These are phyloP conservation scores for Termitomyces sp. DNA, from an alignment of 768 basidiomycete species.

Conservation along the genomic window DNA sequence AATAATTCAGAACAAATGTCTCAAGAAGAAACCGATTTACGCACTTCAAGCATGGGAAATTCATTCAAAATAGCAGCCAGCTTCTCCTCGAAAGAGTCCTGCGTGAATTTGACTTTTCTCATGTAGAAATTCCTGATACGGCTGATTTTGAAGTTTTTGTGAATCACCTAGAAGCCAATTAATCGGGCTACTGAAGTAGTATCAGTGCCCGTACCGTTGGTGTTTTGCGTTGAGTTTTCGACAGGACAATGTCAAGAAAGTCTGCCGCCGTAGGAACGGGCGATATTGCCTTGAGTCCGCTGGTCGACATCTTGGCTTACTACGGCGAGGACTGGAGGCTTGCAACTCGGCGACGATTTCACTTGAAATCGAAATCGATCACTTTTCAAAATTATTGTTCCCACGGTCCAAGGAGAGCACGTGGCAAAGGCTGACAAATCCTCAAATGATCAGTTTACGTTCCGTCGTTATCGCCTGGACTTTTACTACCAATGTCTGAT, in stretches of 20 bases:
- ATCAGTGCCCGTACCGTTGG: slow-evolving; percentile 61
- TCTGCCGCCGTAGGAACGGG: slow-evolving; percentile 97
- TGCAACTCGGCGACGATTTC: not conserved
- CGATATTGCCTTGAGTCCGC: slow-evolving; percentile 92
- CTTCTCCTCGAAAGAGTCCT: slow-evolving; percentile 95
- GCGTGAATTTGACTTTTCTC: slow-evolving; percentile 99
- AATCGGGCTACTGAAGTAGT: not conserved
- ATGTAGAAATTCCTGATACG: slow-evolving; percentile 98
- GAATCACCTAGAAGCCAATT: slow-evolving; percentile 66
- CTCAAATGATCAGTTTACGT: too few relatives aligned
- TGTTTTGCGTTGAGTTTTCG: slow-evolving; percentile 95
- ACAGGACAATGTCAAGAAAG: slow-evolving; percentile 91
- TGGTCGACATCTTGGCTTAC: slow-evolving; percentile 57
- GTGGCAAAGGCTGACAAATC: not conserved
- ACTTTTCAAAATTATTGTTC: slow-evolving; percentile 13
- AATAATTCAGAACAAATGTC: not conserved
- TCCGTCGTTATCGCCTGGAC: too few relatives aligned
- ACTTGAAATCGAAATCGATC: slow-evolving; percentile 9
- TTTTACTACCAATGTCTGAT: too few relatives aligned
- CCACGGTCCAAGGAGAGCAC: not conserved
- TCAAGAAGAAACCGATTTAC: slow-evolving; percentile 22
- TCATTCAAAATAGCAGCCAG: slow-evolving; percentile 89
- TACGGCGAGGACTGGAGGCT: not conserved
- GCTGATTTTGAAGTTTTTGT: slow-evolving; percentile 99
- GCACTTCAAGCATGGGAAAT: slow-evolving; percentile 95